Evolutionary conservation across 192 early-diverging fungal species (phyloP), one percentile per base, ranked within the genome.

Genomic region (Cladochytrium replicatum): DNA sequence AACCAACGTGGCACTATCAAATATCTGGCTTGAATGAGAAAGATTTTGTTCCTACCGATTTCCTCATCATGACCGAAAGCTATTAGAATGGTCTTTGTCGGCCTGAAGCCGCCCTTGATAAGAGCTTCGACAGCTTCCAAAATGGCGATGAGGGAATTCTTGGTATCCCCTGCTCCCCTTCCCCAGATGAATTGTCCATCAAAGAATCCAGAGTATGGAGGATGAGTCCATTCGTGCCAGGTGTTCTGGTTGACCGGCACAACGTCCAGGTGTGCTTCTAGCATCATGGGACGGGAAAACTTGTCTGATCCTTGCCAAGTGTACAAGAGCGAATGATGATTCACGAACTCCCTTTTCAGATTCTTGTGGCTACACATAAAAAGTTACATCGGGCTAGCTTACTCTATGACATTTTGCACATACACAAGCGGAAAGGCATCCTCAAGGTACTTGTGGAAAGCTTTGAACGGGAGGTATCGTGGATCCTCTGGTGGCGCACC

Each of bases 21-120:
- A n/a, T n/a, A n/a, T n/a, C 44, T 32, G 51, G 23, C 29, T 1
- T 13, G 4, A 39, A 37, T 0, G 51, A 0, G 4, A 42, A 42
- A 17, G 11, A 32, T 50, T 7, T 62, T 41, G 26, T 62, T 29
- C 8, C 68, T 63, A 28, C 43, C 43, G 31, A 63, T 63, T 44
- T 70, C 68, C 32, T 70, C 68, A 53, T 70, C 68, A 38, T 48
- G 54, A 3, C 68, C 68, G 38, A 66, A 70, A 0, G 53, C 63
- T 1, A 70, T 40, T 24, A 55, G 51, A 8, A 70, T 50, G 1
- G 55, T 59, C 8, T 56, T 28, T 13, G 41, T 17, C 1, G 50
- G 63, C 43, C 34, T 15, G 37, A 55, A 55, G 47, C 38, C 60
- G 40, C 46, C 41, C 29, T 6, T 7, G 6, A 66, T 32, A 13